Evolutionary conservation across 345 rosid genomes (phyloP), one percentile per base, ranked within the genome.

Genomic region (Citrus cavaleriei): DNA sequence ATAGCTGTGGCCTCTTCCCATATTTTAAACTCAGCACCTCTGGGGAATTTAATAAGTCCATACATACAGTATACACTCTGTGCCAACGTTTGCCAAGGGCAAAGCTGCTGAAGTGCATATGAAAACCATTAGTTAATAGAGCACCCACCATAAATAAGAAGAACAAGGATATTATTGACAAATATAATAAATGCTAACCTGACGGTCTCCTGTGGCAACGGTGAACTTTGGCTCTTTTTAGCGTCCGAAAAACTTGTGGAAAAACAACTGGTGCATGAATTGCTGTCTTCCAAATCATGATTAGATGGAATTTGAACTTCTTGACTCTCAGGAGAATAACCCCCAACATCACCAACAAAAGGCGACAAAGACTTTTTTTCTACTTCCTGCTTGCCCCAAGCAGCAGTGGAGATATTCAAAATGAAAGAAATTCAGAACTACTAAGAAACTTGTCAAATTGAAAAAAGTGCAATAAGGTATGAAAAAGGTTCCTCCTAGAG

Each of bases 21-120:
- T 84, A 78, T 30, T 77, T 75, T 34, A 67, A 59, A 49, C 34
- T 77, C 78, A 81, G 89, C 73, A 80, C 77, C 75, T 83, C 90
- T 42, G 98, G 95, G 70, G 93, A 89, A 85, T 82, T 80, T 51
- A 83, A 77, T 76, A 88, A 79, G 84, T 87, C 91, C 85, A 83
- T 51, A 80, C 92, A 89, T 22, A 93, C 98, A 19, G 88, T 93
- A 78, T 93, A 92, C 80, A 92, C 87, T 2, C 86, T 88, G 78
- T 79, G 87, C 97, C 97, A 93, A 46, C 82, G 88, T 40, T 83
- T 88, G 77, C 90, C 88, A 78, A 74, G 81, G 63, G 83, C 79
- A 75, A 83, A 83, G 83, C 81, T 73, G 80, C 84, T 80, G 78
- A 81, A 70, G 74, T 69, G 63, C 9, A 30, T 24, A 72, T 76